Evolutionary conservation across 2,329 filamentous ascomycete genomes (phyloP).

Genomic region (Xylariaceae sp.): DNA sequence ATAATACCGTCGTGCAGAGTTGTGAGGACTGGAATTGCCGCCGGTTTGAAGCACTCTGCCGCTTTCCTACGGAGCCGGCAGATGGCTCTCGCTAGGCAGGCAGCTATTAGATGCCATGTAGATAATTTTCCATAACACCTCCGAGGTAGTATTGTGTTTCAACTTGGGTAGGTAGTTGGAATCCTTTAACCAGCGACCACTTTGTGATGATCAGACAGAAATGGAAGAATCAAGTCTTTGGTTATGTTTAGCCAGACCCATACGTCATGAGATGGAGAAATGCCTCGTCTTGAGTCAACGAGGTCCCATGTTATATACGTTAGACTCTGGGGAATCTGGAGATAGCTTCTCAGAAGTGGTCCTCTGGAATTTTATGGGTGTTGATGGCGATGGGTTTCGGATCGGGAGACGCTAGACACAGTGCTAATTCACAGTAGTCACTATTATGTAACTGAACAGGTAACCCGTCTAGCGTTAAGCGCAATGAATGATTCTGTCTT

Average conservation of each 20-base stretch:
- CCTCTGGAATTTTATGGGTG: not conserved
- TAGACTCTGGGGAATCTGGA: conserved; percentile 15
- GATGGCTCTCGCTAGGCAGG: not conserved
- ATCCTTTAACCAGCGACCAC: not conserved
- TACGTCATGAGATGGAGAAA: not conserved
- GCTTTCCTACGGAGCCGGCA: not conserved
- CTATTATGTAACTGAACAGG: too few species aligned
- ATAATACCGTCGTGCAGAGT: not conserved
- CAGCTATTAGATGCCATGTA: too few species aligned
- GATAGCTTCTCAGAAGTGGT: not conserved
- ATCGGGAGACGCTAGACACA: too few species aligned
- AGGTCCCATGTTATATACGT: not conserved
- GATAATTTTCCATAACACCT: too few species aligned
- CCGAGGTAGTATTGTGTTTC: too few species aligned
- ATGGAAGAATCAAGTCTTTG: not conserved
- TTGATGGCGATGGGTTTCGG: too few species aligned
- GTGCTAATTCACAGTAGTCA: too few species aligned
- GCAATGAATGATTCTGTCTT: too few species aligned
- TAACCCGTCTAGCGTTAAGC: too few species aligned
- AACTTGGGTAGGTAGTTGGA: not conserved
- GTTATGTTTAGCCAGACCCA: not conserved
- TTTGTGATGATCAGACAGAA: not conserved
- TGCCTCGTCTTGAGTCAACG: conserved; percentile 3
- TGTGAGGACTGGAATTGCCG: conserved; percentile 5
- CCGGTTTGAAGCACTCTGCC: not conserved